phyloP scores from a whole-genome alignment of 2,329 filamentous ascomycete species.

The Paracamarosporium sp. region DNA sequence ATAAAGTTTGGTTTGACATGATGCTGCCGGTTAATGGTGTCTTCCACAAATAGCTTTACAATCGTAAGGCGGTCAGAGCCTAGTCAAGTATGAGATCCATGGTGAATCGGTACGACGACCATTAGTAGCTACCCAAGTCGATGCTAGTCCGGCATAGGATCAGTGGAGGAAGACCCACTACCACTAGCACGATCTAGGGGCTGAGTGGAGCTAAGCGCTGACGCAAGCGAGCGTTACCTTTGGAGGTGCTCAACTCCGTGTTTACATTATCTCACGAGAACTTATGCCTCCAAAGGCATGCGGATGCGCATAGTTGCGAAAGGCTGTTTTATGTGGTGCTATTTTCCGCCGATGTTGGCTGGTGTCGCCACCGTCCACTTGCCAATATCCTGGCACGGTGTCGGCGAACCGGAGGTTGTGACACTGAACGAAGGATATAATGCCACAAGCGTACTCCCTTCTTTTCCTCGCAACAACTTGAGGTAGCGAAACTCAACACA shows the following conservation, averaged over 20 bases:
- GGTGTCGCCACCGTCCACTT: not conserved
- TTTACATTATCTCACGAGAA: not conserved
- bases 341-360: not conserved
- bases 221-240: conserved; percentile 3
- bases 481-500: not conserved
- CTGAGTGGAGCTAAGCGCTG: not conserved
- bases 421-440: not conserved
- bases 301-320: not conserved
- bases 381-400: not conserved
- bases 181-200: too few relatives aligned
- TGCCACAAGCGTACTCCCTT: not conserved
- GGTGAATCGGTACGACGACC: not conserved
- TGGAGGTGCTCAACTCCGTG: conserved; percentile 1
- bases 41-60: too few relatives aligned
- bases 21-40: too few relatives aligned
- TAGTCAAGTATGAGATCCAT: not conserved
- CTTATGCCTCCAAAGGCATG: conserved; percentile 3
- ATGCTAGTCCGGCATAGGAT: not conserved
- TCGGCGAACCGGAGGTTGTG: not conserved
- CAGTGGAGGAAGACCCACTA: not conserved
- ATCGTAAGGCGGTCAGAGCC: too few relatives aligned
- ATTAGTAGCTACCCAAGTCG: not conserved
- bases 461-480: too few relatives aligned
- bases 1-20: too few relatives aligned
- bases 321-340: not conserved